Conservation (phyloP, 495 filamentous ascomycete genomes). For the Venustampulla echinocandica region DNA sequence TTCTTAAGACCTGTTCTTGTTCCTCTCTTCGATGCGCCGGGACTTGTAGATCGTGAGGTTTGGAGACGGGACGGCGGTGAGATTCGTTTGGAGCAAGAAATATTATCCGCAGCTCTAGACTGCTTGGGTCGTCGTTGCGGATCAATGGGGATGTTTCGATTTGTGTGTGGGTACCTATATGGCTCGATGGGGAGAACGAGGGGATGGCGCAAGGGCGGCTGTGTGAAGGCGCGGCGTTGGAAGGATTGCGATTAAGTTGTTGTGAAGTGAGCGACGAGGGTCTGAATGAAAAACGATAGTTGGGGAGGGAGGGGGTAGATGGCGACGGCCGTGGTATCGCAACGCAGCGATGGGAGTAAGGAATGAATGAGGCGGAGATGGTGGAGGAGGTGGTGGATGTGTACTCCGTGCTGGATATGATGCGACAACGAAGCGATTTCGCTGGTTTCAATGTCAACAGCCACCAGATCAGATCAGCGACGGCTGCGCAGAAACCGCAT, state of each 20-base stretch:
- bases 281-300: conserved; percentile 6
- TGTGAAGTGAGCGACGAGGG: background rate
- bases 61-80: background rate
- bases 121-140: conserved; percentile 14
- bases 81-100: background rate
- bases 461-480: too few species aligned
- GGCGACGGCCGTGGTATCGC: conserved; percentile 5
- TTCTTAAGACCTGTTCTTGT: background rate
- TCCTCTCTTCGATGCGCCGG: background rate
- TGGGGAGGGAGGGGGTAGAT: background rate
- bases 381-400: background rate
- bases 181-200: conserved; percentile 3
- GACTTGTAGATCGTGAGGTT: background rate
- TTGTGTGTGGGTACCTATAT: too few species aligned
- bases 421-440: too few species aligned
- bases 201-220: conserved; percentile 6
- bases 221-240: conserved; percentile 2
- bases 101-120: background rate
- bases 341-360: too few species aligned
- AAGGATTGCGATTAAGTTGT: conserved; percentile 3
- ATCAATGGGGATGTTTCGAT: conserved; percentile 4
- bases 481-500: too few species aligned
- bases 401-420: background rate
- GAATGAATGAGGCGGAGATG: background rate
- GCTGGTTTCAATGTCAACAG: too few species aligned